Conservation (phyloP, 306 rosid species). For the Vicia sativa region DNA sequence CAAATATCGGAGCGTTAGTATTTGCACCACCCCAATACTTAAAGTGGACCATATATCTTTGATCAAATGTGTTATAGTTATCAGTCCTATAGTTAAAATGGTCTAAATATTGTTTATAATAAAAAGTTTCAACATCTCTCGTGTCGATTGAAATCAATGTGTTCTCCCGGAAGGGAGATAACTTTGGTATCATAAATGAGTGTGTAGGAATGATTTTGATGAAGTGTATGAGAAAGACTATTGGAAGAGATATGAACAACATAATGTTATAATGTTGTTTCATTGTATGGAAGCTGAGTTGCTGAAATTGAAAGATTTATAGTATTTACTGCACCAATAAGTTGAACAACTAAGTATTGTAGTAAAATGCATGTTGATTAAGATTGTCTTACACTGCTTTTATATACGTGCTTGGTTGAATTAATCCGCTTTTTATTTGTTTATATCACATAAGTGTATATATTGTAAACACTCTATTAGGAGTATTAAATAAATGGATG, state of each 20-base stretch:
- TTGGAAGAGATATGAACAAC: slow-evolving; percentile 33
- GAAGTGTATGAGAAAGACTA: slow-evolving; percentile 35
- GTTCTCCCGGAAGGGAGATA: slow-evolving; percentile 47
- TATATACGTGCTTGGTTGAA: too few species aligned
- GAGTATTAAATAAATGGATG: too few species aligned
- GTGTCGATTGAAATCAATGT: background rate
- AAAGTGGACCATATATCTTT: slow-evolving; percentile 64
- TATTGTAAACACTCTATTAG: too few species aligned
- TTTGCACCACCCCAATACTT: slow-evolving; percentile 73
- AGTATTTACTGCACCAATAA: too few species aligned
- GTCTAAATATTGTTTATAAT: slow-evolving; percentile 61
- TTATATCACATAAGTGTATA: too few species aligned
- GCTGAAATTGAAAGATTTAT: too few species aligned
- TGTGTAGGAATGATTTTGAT: slow-evolving; percentile 33
- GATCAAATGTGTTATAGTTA: slow-evolving; percentile 61
- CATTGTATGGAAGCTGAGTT: slow-evolving; percentile 19
- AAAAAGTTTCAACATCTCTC: slow-evolving; percentile 50
- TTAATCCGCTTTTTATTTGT: too few species aligned
- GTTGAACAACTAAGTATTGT: too few species aligned
- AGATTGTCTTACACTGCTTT: too few species aligned
- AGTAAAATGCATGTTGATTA: too few species aligned
- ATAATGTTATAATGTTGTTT: background rate
- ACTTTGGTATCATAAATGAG: slow-evolving; percentile 49
- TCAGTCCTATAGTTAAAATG: slow-evolving; percentile 74
- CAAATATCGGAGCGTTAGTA: slow-evolving; percentile 65